phyloP scores from a whole-genome alignment of 495 filamentous ascomycete species.

The Annulohypoxylon stygium region DNA sequence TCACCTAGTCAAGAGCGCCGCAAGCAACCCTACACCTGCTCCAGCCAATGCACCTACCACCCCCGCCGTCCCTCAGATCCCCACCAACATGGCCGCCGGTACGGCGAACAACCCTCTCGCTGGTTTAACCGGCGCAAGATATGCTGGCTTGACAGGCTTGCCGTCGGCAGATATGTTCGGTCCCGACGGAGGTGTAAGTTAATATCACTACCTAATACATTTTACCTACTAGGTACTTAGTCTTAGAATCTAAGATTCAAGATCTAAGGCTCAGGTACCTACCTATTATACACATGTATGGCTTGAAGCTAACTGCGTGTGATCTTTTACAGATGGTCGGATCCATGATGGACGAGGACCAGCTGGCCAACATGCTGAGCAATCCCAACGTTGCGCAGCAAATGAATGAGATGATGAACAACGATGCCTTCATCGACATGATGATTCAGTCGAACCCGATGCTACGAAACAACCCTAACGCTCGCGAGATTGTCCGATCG shows the following conservation, averaged over 20 bases:
- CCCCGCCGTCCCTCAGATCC: slow-evolving; percentile 71
- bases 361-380: slow-evolving; percentile 84
- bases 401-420: slow-evolving; percentile 94
- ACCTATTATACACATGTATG: background rate
- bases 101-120: slow-evolving; percentile 92
- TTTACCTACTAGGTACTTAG: background rate
- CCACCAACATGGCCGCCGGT: slow-evolving; percentile 91
- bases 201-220: background rate
- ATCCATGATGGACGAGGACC: slow-evolving; percentile 78
- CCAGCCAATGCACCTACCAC: slow-evolving; percentile 67
- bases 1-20: slow-evolving; percentile 94
- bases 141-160: slow-evolving; percentile 90
- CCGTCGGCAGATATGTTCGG: slow-evolving; percentile 93
- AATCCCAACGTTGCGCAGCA: slow-evolving; percentile 85
- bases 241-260: too few species aligned
- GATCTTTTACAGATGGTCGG: slow-evolving; percentile 81
- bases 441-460: slow-evolving; percentile 91
- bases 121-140: slow-evolving; percentile 91
- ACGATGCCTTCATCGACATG: slow-evolving; percentile 90
- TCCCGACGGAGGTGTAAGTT: slow-evolving; percentile 93
- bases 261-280: too few species aligned
- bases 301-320: slow-evolving; percentile 47
- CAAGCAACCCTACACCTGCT: slow-evolving; percentile 83
- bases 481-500: slow-evolving; percentile 84
- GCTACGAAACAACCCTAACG: slow-evolving; percentile 85